Evolutionary conservation across 345 rosid species (phyloP).

Genomic region (Corymbia maculata): DNA sequence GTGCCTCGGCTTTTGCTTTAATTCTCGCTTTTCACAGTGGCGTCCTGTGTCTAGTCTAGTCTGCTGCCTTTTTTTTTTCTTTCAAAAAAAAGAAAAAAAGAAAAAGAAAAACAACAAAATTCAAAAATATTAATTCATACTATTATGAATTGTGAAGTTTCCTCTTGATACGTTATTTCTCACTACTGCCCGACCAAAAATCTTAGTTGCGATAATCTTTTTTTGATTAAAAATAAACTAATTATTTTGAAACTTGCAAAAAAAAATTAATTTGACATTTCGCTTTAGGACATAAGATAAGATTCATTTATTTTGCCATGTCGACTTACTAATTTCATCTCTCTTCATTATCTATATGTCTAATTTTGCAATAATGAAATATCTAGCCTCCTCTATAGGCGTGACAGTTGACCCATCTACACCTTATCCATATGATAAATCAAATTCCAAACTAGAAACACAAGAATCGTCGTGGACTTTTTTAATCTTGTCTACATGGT

Average conservation of each 20-base stretch:
- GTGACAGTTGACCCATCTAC: too few species aligned
- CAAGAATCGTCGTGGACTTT: too few species aligned
- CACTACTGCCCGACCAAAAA: not conserved
- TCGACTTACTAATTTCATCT: not conserved
- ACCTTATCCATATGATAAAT: too few species aligned
- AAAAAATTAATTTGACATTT: too few species aligned
- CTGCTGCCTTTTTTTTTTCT: not conserved
- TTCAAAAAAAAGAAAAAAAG: too few species aligned
- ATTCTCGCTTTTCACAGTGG: not conserved
- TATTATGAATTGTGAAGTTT: not conserved
- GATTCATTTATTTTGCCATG: not conserved
- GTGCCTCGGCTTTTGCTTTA: not conserved
- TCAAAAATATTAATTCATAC: not conserved
- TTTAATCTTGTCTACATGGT: too few species aligned
- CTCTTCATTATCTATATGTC: too few species aligned
- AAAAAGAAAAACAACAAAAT: too few species aligned
- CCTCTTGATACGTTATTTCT: not conserved
- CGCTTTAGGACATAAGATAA: not conserved
- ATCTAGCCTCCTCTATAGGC: accelerated
- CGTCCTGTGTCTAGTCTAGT: not conserved
- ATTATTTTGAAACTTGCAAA: not conserved
- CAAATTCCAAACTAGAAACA: too few species aligned
- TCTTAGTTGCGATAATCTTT: too few species aligned
- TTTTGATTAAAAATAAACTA: too few species aligned
- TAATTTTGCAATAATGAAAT: too few species aligned